Evolutionary conservation across 495 filamentous ascomycete species (phyloP).

Genomic region (Oleoguttula mirabilis): DNA sequence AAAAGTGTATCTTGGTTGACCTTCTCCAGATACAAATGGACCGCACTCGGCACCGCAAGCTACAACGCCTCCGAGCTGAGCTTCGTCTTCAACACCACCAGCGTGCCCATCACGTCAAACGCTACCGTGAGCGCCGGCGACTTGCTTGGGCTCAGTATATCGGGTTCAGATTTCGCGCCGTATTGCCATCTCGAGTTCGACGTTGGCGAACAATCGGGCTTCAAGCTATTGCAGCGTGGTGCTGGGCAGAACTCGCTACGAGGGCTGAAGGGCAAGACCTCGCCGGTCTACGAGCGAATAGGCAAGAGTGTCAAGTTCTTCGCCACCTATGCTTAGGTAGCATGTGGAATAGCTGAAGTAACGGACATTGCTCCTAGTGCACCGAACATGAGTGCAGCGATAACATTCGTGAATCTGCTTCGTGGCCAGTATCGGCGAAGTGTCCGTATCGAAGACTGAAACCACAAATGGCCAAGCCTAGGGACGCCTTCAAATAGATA

Average conservation of each 20-base stretch:
- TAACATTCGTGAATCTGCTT: no score
- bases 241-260: not conserved
- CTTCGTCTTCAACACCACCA: not conserved
- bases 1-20: not conserved
- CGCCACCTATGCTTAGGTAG: not conserved
- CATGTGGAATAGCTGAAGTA: no score
- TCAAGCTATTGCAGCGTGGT: not conserved
- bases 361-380: no score
- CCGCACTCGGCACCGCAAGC: not conserved
- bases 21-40: slow-evolving; percentile 2
- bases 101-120: not conserved
- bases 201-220: not conserved
- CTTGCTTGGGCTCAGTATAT: not conserved
- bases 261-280: not conserved
- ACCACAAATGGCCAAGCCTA: no score
- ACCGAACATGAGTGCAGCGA: no score
- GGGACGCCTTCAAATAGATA: no score
- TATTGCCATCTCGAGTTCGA: slow-evolving; percentile 2
- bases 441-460: no score
- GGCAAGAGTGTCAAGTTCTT: slow-evolving; percentile 1
- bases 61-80: not conserved
- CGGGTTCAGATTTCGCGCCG: slow-evolving; percentile 3
- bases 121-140: slow-evolving; percentile 1
- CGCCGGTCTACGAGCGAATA: not conserved
- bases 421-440: no score